These are phyloP conservation scores for Podospora comata DNA, from an alignment of 495 filamentous ascomycete species.

Conservation along the genomic window DNA sequence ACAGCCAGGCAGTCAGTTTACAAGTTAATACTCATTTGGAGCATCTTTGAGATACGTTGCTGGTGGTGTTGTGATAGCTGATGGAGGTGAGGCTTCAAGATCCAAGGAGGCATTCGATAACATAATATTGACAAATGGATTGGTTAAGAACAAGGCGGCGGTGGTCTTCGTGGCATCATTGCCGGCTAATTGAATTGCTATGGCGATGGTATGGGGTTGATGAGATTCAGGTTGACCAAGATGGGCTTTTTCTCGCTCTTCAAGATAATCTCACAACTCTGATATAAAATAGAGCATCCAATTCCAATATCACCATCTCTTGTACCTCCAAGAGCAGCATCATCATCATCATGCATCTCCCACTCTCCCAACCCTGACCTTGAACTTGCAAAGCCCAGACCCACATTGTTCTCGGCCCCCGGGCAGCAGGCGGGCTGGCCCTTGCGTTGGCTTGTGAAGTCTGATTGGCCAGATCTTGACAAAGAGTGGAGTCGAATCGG, in stretches of 20 bases:
- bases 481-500: background rate
- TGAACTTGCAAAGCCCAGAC: background rate
- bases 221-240: background rate
- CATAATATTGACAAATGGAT: constrained; percentile 2
- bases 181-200: constrained; percentile 1
- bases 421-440: background rate
- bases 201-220: background rate
- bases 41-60: background rate
- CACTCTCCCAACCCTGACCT: background rate
- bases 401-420: background rate
- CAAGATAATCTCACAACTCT: too few relatives aligned
- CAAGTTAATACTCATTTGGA: background rate
- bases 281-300: too few relatives aligned
- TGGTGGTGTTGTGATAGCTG: background rate
- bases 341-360: background rate
- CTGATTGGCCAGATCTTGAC: constrained; percentile 20
- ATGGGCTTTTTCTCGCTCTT: too few relatives aligned
- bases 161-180: constrained; percentile 3
- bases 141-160: background rate
- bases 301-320: background rate
- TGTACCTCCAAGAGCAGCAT: background rate
- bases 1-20: background rate
- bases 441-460: background rate
- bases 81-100: constrained; percentile 7
- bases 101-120: constrained; percentile 2